Evolutionary conservation across 306 rosid genomes (phyloP), one percentile per base, ranked within the genome.

Genomic region (Vachellia collinsii): DNA sequence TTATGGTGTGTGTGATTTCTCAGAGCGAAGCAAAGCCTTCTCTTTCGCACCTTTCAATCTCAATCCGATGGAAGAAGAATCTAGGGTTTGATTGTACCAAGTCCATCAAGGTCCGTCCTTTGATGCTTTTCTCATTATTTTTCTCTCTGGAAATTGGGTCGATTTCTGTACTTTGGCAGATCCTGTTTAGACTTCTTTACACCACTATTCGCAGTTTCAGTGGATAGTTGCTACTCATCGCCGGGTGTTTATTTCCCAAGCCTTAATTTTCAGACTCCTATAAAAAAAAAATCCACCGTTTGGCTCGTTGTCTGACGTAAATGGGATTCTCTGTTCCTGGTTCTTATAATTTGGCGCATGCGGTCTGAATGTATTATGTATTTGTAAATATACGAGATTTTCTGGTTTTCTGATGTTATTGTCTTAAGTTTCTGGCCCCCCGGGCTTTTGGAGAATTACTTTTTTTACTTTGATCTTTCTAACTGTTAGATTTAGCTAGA

Each of bases 71-170:
- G 91, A 83, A 85, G 80, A 81, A 86, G 89, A 96, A 90, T 92
- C 94, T 96, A 93, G 98, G 97, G 97, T 88, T 90, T 94, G 84
- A 74, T 88, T 79, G 84, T 87, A 82, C 79, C 86, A 81, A 83
- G 67, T 84, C 87, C 88, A 88, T 88, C 91, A 75, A 90, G 93
- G 93, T 90, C 84, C 75, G 84, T 83, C 72, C 83, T 82, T 88
- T 86, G 90, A 86, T 86, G 87, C 76, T 85, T 81, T 53, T n/a
- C 34, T 48, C 25, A 5, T 56, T 51, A 3, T 50, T 14, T 29
- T 37, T 74, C 46, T 29, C 3, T 25, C 83, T 76, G 77, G 8
- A 29, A 83, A 63, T 83, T 83, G 82, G 84, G 77, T 79, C 62
- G 17, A 29, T 74, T 88, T 53, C 44, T 83, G 44, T 54, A 61